phyloP scores from a whole-genome alignment of 179 eudicot genomes.

The Drosera spatulata region DNA sequence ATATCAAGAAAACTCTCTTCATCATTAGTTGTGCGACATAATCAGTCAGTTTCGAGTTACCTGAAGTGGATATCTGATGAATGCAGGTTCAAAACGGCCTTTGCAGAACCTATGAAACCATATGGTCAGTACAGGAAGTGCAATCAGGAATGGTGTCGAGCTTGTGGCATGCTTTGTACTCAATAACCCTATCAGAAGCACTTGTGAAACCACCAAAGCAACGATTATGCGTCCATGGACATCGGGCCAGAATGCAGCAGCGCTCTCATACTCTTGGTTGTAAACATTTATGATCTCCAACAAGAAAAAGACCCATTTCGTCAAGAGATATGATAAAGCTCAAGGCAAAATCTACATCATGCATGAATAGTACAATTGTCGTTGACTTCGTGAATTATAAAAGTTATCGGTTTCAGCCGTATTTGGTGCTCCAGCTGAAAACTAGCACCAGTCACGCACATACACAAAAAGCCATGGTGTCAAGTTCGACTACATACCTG shows the following conservation, averaged over 20 bases:
- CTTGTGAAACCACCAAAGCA: slow-evolving; percentile 63
- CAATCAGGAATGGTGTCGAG: slow-evolving; percentile 60
- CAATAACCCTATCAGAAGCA: slow-evolving; percentile 70
- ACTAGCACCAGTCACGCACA: neutral
- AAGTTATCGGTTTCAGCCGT: too few relatives aligned
- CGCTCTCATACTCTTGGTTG: slow-evolving; percentile 91
- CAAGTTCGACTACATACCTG: slow-evolving; percentile 38
- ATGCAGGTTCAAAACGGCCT: slow-evolving; percentile 77
- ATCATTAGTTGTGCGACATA: slow-evolving; percentile 1
- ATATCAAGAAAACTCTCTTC: too few relatives aligned
- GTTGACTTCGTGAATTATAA: too few relatives aligned
- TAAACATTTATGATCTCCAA: slow-evolving; percentile 83
- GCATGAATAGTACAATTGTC: neutral
- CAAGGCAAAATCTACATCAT: neutral
- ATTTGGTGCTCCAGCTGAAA: too few relatives aligned
- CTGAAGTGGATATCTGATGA: slow-evolving; percentile 68
- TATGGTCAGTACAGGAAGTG: slow-evolving; percentile 68
- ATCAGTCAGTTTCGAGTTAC: slow-evolving; percentile 12
- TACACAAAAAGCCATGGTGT: neutral
- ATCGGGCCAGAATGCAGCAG: slow-evolving; percentile 90
- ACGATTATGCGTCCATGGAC: slow-evolving; percentile 67
- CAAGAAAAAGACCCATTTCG: neutral
- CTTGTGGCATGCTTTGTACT: slow-evolving; percentile 57
- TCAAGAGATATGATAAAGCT: neutral
- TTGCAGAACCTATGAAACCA: slow-evolving; percentile 73